Evolutionary conservation across 495 filamentous ascomycete species (phyloP).

Genomic region (Penicillium lagena): DNA sequence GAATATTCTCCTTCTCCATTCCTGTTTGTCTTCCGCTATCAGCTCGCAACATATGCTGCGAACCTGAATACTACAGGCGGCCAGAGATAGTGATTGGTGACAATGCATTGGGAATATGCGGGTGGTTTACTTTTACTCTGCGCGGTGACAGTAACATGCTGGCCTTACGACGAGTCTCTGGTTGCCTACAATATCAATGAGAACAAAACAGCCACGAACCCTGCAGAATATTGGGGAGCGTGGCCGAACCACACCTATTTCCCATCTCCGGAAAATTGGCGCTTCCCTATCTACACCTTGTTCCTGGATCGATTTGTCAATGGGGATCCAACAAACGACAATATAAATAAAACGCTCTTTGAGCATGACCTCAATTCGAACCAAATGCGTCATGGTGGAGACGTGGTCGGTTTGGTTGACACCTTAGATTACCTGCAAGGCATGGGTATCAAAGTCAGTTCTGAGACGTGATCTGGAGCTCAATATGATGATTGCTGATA

Average conservation of each 20-base stretch:
- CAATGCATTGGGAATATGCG: conserved; percentile 29
- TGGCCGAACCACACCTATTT: conserved; percentile 51
- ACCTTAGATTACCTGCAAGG: conserved; percentile 70
- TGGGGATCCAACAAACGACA: conserved; percentile 65
- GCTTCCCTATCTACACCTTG: conserved; percentile 66
- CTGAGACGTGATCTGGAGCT: no score
- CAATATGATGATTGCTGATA: no score
- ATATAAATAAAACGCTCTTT: conserved; percentile 61
- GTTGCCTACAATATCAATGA: conserved; percentile 56
- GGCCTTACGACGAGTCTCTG: conserved; percentile 50
- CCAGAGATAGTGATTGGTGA: conserved; percentile 6
- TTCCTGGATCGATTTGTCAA: conserved; percentile 69
- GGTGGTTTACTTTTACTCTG: conserved; percentile 23
- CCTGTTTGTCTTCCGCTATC: not conserved
- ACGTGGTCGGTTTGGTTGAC: conserved; percentile 57
- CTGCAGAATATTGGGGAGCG: conserved; percentile 56
- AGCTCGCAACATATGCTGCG: conserved; percentile 3
- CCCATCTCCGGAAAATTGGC: conserved; percentile 61
- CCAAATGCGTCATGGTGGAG: conserved; percentile 70
- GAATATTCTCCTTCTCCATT: not conserved
- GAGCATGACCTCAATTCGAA: conserved; percentile 64
- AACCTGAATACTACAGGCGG: not conserved
- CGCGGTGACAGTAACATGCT: conserved; percentile 25
- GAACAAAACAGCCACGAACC: conserved; percentile 50
- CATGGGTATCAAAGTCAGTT: conserved; percentile 61